Conservation (phyloP, 192 early-diverging fungal genomes). For the Radiomyces spectabilis region DNA sequence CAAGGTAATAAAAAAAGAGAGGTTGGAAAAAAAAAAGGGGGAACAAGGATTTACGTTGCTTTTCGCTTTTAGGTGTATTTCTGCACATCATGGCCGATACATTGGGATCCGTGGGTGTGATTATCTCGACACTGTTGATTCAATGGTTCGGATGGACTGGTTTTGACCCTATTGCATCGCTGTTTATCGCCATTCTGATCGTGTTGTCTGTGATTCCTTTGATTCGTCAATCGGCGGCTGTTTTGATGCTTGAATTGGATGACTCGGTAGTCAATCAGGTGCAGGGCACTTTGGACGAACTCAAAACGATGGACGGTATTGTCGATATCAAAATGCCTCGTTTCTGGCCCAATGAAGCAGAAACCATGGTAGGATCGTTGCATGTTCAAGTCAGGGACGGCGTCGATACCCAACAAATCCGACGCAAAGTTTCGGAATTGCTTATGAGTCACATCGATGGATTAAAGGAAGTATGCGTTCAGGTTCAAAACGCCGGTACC, state of each 20-base stretch:
- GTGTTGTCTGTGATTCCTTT: conserved; percentile 81
- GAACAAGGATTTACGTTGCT: too few relatives aligned
- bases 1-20: conserved; percentile 44
- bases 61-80: conserved; percentile 58
- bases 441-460: conserved; percentile 40
- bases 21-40: too few relatives aligned
- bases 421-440: conserved; percentile 30
- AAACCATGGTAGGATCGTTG: conserved; percentile 42
- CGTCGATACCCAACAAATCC: conserved; percentile 23
- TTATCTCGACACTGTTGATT: conserved; percentile 87
- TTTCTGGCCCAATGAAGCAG: conserved; percentile 54
- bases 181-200: conserved; percentile 85
- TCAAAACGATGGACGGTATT: conserved; percentile 34
- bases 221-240: conserved; percentile 58
- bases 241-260: conserved; percentile 43
- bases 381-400: conserved; percentile 35
- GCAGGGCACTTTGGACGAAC: conserved; percentile 38
- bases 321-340: conserved; percentile 30
- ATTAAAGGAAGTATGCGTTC: conserved; percentile 41
- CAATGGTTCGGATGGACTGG: conserved; percentile 90
- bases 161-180: conserved; percentile 90
- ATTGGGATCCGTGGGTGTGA: conserved; percentile 91
- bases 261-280: conserved; percentile 31
- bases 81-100: conserved; percentile 93
- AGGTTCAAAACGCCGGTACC: conserved; percentile 26